A percentile compares a stretch with the other conserved stretches of the same genome.
Conservation (phyloP, 2,329 filamentous ascomycete genomes). For the Exophiala calicioides region DNA sequence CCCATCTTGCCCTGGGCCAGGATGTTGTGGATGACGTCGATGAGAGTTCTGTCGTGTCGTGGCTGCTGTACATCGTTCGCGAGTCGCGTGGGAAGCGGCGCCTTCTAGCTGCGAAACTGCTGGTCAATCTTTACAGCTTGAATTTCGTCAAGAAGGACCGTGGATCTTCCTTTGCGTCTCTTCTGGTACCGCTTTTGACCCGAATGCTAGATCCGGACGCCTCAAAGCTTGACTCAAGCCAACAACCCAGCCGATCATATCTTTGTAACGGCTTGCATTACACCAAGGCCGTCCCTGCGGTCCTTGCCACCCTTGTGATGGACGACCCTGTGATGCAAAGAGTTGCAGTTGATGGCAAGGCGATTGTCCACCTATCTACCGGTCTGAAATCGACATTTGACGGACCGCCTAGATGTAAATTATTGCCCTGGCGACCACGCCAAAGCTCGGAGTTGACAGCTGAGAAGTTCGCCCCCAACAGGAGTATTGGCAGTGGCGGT, state of each 20-base stretch:
- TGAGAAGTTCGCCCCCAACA: conserved; percentile 3
- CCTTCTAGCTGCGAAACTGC: conserved; percentile 67
- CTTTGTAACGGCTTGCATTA: conserved; percentile 39
- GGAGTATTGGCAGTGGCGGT: conserved; percentile 45
- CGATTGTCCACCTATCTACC: conserved; percentile 62
- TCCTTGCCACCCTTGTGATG: conserved; percentile 75
- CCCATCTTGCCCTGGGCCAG: conserved; percentile 36
- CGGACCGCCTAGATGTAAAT: conserved; percentile 48
- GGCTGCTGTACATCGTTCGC: conserved; percentile 67
- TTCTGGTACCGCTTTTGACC: conserved; percentile 71
- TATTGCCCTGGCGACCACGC: conserved; percentile 27
- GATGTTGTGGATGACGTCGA: conserved; percentile 56
- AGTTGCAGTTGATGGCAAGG: conserved; percentile 71
- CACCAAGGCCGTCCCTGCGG: conserved; percentile 63
- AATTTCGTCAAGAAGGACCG: conserved; percentile 66
- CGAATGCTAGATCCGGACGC: conserved; percentile 57
- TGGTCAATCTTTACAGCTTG: conserved; percentile 69
- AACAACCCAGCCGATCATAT: conserved; percentile 18
- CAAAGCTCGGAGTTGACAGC: conserved; percentile 11
- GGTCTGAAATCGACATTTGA: conserved; percentile 69
- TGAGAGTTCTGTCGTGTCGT: conserved; percentile 72
- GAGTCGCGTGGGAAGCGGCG: conserved; percentile 60
- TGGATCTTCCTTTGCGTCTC: conserved; percentile 63
- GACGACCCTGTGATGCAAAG: conserved; percentile 79
- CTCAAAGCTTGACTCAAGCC: conserved; percentile 41